Evolutionary conservation across 257 asterid genomes (phyloP), one percentile per base, ranked within the genome.

Genomic region (Solanum megistacrolobum): DNA sequence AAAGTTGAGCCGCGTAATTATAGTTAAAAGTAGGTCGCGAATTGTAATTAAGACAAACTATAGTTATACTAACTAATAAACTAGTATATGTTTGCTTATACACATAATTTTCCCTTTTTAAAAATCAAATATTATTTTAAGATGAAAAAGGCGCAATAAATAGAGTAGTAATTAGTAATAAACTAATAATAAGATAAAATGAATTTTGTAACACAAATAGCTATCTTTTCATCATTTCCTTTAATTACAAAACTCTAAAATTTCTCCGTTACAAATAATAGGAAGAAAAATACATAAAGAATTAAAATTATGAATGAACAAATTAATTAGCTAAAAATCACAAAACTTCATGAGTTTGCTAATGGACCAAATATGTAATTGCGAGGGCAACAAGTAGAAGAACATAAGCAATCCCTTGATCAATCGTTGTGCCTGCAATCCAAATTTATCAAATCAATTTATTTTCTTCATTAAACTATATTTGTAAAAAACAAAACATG

Each of bases 351-450:
- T 55, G 2, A 18, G 4, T 18, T 55, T 55, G 23, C 65, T 55
- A 71, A 62, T 94, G 95, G 83, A 92, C 89, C 81, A 93, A 88
- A 74, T 94, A 94, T 0, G 96, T 93, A 86, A 94, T 86, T 83
- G 93, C 94, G 83, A 94, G 93, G n/a, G 96, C 98, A 73, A 92
- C 68, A 31, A 93, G 34, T 3, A 94, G 91, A 41, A 94, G 94
- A 84, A 89, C 27, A 75, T 91, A 94, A 52, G 98, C 98, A 90
- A 94, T 91, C 87, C 95, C 96, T 89, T 94, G 98, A 89, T 94
- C 98, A 81, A 94, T 92, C 36, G 92, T 76, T 6, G 93, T 58
- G 89, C 95, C 98, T 94, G 95, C 89, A 88, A 52, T 9, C 86
- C 12, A 79, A 68, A 16, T 41, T 29, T 38, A 39, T 32, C 27